phyloP scores from a whole-genome alignment of 2,329 filamentous ascomycete genomes.

The Curvularia lunata region DNA sequence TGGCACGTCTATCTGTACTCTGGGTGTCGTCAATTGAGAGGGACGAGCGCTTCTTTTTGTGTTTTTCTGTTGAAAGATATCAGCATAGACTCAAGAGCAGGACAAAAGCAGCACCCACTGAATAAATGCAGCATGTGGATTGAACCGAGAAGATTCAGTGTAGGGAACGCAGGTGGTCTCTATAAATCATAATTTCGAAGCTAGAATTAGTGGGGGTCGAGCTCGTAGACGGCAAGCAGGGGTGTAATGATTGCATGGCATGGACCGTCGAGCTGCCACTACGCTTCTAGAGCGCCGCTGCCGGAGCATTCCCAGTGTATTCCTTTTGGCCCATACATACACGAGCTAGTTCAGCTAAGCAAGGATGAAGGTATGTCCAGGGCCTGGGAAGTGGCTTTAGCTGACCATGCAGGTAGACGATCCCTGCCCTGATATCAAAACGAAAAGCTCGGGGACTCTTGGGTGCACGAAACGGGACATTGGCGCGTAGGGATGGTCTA shows the following conservation, averaged over 20 bases:
- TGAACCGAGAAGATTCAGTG: conserved; percentile 3
- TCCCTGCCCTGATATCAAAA: conserved; percentile 13
- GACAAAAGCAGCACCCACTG: conserved; percentile 13
- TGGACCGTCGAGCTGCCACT: conserved; percentile 14
- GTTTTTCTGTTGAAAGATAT: conserved; percentile 23
- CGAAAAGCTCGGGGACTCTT: background rate
- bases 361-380: conserved; percentile 13
- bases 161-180: conserved; percentile 5
- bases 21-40: conserved; percentile 14
- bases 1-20: conserved; percentile 12
- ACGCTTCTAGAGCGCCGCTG: conserved; percentile 3
- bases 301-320: conserved; percentile 4
- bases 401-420: conserved; percentile 16
- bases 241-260: conserved; percentile 6
- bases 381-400: conserved; percentile 3
- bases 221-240: conserved; percentile 17
- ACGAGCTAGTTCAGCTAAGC: conserved; percentile 16
- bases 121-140: conserved; percentile 35
- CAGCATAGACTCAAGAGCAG: background rate
- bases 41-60: conserved; percentile 22
- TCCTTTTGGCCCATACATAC: conserved; percentile 9
- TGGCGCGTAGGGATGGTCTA: conserved; percentile 10
- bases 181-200: conserved; percentile 15
- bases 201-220: conserved; percentile 4
- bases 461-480: conserved; percentile 4